Evolutionary conservation across 176 grass and related monocot genomes (phyloP).

Genomic region (Rhynchospora tenuis): DNA sequence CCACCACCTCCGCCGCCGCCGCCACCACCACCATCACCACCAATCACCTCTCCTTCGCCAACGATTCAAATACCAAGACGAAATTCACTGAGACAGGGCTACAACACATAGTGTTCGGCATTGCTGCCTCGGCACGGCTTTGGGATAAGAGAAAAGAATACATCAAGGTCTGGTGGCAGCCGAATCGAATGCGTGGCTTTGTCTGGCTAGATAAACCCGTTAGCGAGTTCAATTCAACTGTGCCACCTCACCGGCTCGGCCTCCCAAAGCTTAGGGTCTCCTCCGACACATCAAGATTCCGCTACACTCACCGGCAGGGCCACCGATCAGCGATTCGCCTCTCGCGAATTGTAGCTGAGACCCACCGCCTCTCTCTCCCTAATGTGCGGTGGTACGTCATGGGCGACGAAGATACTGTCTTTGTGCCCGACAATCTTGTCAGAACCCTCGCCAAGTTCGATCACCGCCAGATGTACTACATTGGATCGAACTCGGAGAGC

Average conservation of each 20-base stretch:
- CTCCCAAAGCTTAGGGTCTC: conserved; percentile 74
- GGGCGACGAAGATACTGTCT: conserved; percentile 98
- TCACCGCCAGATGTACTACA: conserved; percentile 86
- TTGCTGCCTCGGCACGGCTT: conserved; percentile 67
- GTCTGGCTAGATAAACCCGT: conserved; percentile 87
- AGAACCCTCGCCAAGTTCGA: conserved; percentile 65
- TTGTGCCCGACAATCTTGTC: conserved; percentile 85
- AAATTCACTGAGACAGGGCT: conserved; percentile 43
- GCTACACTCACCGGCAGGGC: conserved; percentile 76
- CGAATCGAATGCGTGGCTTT: conserved; percentile 67
- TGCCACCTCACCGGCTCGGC: conserved; percentile 28
- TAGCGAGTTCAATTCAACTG: conserved; percentile 48
- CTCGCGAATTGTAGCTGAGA: conserved; percentile 96
- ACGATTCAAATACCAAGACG: not conserved
- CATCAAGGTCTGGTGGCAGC: conserved; percentile 89
- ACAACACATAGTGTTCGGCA: conserved; percentile 96
- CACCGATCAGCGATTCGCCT: conserved; percentile 90
- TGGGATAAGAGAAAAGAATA: conserved; percentile 95
- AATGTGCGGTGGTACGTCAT: conserved; percentile 88
- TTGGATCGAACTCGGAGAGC: conserved; percentile 86
- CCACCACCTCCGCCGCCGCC: not conserved
- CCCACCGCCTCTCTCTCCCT: conserved; percentile 64
- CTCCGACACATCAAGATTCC: conserved; percentile 63
- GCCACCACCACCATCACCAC: not conserved
- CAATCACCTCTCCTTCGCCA: not conserved